phyloP scores from a whole-genome alignment of 768 basidiomycete species.

The Aureoboletus auriporus region DNA sequence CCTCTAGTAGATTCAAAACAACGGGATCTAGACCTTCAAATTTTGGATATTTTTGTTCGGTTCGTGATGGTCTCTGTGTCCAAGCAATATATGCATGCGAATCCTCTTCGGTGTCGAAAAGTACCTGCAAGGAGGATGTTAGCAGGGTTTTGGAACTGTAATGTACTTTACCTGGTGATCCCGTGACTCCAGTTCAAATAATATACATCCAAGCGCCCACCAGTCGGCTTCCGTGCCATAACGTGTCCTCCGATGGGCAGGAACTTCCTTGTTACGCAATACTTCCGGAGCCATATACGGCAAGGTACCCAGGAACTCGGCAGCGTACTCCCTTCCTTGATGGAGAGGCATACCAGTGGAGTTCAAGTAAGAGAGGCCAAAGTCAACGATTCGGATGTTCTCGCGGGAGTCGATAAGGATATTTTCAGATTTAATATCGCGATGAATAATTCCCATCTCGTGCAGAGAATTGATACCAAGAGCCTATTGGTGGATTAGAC shows the following conservation, averaged over 20 bases:
- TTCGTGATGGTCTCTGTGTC: slow-evolving; percentile 2
- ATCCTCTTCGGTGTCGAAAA: slow-evolving; percentile 27
- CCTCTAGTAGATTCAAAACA: slow-evolving; percentile 27
- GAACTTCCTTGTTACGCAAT: slow-evolving; percentile 21
- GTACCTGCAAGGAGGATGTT: slow-evolving; percentile 18
- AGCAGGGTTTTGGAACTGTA: not conserved
- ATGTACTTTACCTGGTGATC: slow-evolving; percentile 19
- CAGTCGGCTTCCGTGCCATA: slow-evolving; percentile 38
- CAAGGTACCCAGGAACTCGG: slow-evolving; percentile 32
- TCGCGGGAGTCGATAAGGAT: slow-evolving; percentile 48
- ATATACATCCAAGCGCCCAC: slow-evolving; percentile 40
- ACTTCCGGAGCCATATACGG: slow-evolving; percentile 42
- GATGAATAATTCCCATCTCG: slow-evolving; percentile 58
- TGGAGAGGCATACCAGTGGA: slow-evolving; percentile 9
- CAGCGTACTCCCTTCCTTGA: slow-evolving; percentile 12
- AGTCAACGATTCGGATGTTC: slow-evolving; percentile 41
- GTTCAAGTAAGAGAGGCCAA: slow-evolving; percentile 33
- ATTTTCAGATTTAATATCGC: slow-evolving; percentile 69
- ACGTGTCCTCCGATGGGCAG: slow-evolving; percentile 2
- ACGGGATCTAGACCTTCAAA: slow-evolving; percentile 20
- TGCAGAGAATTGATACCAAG: slow-evolving; percentile 46
- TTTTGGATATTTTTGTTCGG: slow-evolving; percentile 20
- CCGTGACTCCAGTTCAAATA: slow-evolving; percentile 35
- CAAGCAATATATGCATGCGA: slow-evolving; percentile 21
- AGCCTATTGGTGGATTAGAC: slow-evolving; percentile 24